Evolutionary conservation across 2,329 filamentous ascomycete genomes (phyloP), one percentile per base, ranked within the genome.

Genomic region (Hypoxylon sp.): DNA sequence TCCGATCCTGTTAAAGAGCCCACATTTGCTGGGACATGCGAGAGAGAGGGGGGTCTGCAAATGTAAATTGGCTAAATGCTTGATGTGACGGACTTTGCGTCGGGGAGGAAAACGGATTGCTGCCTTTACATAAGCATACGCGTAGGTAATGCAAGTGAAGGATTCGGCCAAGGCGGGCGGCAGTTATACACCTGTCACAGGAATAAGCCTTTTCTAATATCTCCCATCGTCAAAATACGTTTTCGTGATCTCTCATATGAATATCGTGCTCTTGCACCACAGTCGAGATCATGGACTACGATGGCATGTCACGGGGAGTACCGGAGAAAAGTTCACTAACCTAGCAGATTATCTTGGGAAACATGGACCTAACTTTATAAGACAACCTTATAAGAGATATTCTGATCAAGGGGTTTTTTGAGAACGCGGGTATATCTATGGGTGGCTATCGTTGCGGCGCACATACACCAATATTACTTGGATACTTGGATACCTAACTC

Each of bases 41-140:
- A 26, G 22, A 47, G 22, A 47, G 15, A 61, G 22, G 11, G 1
- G 7, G 30, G 26, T 6, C 30, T 52, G 39, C 13, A 30, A 26
- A 46, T 13, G n/a, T 22, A 37, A 53, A 60, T 57, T 60, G 56
- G 56, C 62, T 64, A 60, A 64, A 64, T 63, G 44, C 26, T 6
- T 26, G 24, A 30, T 39, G 43, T 13, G 55, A 37, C 41, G 44
- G 52, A 41, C 22, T 26, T 30, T 13, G 28, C 46, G 41, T 43
- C 50, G 19, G 34, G 22, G 26, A 32, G 13, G 2, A 19, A 54
- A 20, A 26, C 28, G 49, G 43, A 47, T 22, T 19, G 44, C 26
- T 41, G 48, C 17, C 30, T 48, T 32, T 41, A 48, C 53, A 46
- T 47, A 44, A 37, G 30, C 37, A 20, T 30, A 20, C 19, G 39